Conservation (phyloP, 2,329 filamentous ascomycete genomes). For the Cladosporium halotolerans region DNA sequence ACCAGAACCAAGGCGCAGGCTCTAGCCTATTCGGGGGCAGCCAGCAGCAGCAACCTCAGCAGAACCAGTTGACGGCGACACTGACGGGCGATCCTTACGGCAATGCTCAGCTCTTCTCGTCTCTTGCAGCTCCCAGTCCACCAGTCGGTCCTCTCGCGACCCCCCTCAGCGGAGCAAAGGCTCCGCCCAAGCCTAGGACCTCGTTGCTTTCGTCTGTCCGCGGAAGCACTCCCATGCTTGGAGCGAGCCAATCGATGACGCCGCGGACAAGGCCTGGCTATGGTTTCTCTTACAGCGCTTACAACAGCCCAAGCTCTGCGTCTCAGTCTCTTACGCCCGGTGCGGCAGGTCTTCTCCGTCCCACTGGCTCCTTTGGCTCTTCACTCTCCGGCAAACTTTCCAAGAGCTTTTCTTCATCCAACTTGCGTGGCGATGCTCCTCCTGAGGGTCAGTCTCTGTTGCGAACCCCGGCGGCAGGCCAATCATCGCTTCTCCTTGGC, state of each 20-base stretch:
- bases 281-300: slow-evolving; percentile 89
- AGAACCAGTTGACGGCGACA: slow-evolving; percentile 48
- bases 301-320: slow-evolving; percentile 63
- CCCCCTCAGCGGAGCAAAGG: slow-evolving; percentile 64
- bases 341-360: slow-evolving; percentile 57
- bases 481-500: slow-evolving; percentile 9
- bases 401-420: slow-evolving; percentile 86
- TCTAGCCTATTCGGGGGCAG: slow-evolving; percentile 49
- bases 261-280: slow-evolving; percentile 49
- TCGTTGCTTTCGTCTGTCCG: slow-evolving; percentile 18
- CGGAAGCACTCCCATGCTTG: slow-evolving; percentile 5
- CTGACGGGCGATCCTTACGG: slow-evolving; percentile 86
- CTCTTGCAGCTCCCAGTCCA: slow-evolving; percentile 58
- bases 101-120: slow-evolving; percentile 76
- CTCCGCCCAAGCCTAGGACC: slow-evolving; percentile 26
- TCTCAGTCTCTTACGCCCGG: slow-evolving; percentile 59
- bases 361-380: slow-evolving; percentile 57
- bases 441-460: slow-evolving; percentile 8
- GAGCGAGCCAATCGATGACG: slow-evolving; percentile 7
- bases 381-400: slow-evolving; percentile 52
- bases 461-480: slow-evolving; percentile 5
- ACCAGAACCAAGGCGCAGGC: slow-evolving; percentile 35
- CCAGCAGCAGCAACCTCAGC: slow-evolving; percentile 46
- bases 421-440: slow-evolving; percentile 72
- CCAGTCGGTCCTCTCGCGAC: slow-evolving; percentile 87